phyloP scores from a whole-genome alignment of 768 basidiomycete genomes.

The Multifurca ochricompacta region DNA sequence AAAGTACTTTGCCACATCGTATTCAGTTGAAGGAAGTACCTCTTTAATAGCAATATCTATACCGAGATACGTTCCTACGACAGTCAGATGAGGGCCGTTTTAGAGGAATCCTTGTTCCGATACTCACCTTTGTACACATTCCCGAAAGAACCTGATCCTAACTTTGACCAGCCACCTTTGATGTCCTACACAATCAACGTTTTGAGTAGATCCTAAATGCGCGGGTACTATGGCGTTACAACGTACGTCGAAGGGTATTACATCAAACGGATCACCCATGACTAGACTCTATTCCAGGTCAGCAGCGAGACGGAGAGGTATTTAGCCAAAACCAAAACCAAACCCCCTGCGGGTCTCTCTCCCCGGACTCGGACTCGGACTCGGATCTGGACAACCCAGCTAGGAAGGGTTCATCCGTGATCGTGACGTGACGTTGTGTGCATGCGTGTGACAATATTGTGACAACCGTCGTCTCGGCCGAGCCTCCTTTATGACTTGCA shows the following conservation, averaged over 20 bases:
- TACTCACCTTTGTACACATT: slow-evolving; percentile 77
- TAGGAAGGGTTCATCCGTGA: no score
- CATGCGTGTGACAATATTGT: no score
- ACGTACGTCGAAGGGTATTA: slow-evolving; percentile 77
- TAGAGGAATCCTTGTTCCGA: slow-evolving; percentile 23
- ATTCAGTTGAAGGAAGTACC: slow-evolving; percentile 83
- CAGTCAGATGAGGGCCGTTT: not conserved
- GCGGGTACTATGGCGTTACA: not conserved
- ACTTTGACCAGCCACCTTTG: slow-evolving; percentile 79
- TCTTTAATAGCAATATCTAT: slow-evolving; percentile 97
- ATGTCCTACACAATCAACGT: slow-evolving; percentile 50
- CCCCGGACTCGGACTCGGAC: no score
- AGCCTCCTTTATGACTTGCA: no score
- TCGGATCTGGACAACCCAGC: not conserved
- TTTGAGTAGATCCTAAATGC: not conserved
- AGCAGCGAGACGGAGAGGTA: not conserved
- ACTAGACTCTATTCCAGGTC: not conserved
- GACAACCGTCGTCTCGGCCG: no score
- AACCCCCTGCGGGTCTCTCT: no score
- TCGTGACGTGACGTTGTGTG: no score
- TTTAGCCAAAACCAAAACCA: no score
- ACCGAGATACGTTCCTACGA: slow-evolving; percentile 77
- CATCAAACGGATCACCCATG: slow-evolving; percentile 74
- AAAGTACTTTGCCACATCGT: slow-evolving; percentile 96
- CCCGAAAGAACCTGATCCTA: slow-evolving; percentile 90